Conservation (phyloP, 2,329 filamentous ascomycete species). For the Fusarium humuli region DNA sequence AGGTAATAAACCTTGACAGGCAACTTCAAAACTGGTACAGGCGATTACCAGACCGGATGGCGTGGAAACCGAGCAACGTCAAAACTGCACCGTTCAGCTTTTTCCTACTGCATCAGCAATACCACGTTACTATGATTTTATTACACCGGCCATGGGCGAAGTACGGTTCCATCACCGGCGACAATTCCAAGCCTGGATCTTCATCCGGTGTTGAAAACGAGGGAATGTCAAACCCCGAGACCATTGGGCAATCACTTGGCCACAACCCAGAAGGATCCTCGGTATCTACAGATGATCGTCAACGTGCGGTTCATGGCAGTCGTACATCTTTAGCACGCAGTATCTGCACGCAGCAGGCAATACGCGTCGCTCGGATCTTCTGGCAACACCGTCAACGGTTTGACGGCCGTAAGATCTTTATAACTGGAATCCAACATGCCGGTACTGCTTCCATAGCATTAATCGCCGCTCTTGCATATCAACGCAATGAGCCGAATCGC, state of each 20-base stretch:
- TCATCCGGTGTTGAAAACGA: slow-evolving; percentile 49
- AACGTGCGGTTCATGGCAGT: slow-evolving; percentile 54
- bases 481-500: slow-evolving; percentile 52
- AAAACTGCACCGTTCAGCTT: slow-evolving; percentile 62
- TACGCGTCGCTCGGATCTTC: slow-evolving; percentile 64
- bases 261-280: slow-evolving; percentile 37
- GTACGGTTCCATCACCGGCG: slow-evolving; percentile 56
- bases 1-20: slow-evolving; percentile 63
- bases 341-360: slow-evolving; percentile 66
- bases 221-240: slow-evolving; percentile 28
- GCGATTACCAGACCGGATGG: slow-evolving; percentile 60
- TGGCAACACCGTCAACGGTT: slow-evolving; percentile 66
- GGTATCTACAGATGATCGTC: slow-evolving; percentile 49
- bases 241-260: slow-evolving; percentile 30
- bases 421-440: slow-evolving; percentile 64
- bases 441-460: slow-evolving; percentile 66
- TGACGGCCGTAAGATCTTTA: slow-evolving; percentile 62
- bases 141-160: slow-evolving; percentile 65
- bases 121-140: slow-evolving; percentile 64
- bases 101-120: slow-evolving; percentile 67
- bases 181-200: slow-evolving; percentile 49
- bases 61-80: slow-evolving; percentile 63
- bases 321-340: slow-evolving; percentile 61
- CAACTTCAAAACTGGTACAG: slow-evolving; percentile 67
- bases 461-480: slow-evolving; percentile 60